Percentiles rank a stretch among this genome's conserved stretches.
Conservation (phyloP, 306 rosid genomes). For the Boehmeria nivea region DNA sequence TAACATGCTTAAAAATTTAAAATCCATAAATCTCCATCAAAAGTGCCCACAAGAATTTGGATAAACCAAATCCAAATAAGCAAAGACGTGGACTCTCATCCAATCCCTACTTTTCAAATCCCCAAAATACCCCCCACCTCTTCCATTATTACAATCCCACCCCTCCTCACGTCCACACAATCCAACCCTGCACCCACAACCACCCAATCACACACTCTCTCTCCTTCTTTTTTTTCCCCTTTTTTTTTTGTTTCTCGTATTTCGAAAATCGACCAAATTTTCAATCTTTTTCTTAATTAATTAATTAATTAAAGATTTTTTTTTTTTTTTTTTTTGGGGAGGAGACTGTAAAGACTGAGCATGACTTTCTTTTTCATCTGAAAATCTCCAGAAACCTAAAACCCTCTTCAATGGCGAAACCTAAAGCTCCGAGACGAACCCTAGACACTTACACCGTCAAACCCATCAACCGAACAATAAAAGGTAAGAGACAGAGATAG, state of each 20-base stretch:
- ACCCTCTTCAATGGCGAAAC: constrained; percentile 63
- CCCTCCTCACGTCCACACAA: background rate
- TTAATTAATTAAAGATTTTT: background rate
- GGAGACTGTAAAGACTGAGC: background rate
- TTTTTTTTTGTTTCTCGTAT: background rate
- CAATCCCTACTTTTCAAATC: background rate
- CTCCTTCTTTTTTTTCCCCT: background rate
- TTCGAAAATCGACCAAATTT: background rate
- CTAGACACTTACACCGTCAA: constrained; percentile 92
- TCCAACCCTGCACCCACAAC: background rate
- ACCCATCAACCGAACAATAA: constrained; percentile 63
- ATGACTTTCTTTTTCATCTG: background rate
- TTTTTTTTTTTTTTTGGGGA: background rate
- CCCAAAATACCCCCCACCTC: background rate
- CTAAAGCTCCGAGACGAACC: constrained; percentile 82
- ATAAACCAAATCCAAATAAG: constrained; percentile 19
- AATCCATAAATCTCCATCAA: background rate
- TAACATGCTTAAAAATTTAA: no score
- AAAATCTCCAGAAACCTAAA: background rate
- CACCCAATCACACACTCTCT: background rate
- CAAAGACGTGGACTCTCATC: constrained; percentile 22
- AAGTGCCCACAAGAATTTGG: background rate
- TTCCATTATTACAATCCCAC: background rate
- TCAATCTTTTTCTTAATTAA: background rate
- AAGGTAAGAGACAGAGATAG: constrained; percentile 59